These are phyloP conservation scores for Ogataea philodendri DNA, from an alignment of 805 yeast species.

Conservation along the genomic window DNA sequence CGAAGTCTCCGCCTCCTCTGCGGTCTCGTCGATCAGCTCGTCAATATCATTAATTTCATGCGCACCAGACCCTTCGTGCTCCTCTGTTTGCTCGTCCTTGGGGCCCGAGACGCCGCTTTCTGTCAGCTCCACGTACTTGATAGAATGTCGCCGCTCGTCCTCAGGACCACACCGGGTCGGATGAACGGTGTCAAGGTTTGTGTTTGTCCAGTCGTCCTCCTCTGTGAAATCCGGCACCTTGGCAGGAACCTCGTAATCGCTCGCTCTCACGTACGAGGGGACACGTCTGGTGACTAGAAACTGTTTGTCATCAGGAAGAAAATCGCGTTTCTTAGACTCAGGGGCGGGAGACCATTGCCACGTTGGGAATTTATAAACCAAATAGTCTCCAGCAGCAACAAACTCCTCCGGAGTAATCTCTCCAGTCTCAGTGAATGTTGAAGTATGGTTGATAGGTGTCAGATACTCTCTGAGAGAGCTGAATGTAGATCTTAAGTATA, in stretches of 20 bases:
- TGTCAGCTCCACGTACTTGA: conserved; percentile 24
- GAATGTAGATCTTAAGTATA: conserved; percentile 63
- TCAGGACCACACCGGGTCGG: conserved; percentile 22
- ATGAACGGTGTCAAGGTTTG: conserved; percentile 23
- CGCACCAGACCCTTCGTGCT: conserved; percentile 17
- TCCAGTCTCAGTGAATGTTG: conserved; percentile 83
- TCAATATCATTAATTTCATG: conserved; percentile 45
- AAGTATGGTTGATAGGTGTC: conserved; percentile 85
- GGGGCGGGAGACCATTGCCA: conserved; percentile 87
- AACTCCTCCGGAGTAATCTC: conserved; percentile 96
- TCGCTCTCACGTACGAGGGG: conserved; percentile 77
- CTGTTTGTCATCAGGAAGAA: conserved; percentile 85
- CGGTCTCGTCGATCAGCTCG: conserved; percentile 36
- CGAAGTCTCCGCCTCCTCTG: conserved; percentile 25
- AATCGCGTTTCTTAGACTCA: conserved; percentile 53
- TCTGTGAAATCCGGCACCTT: conserved; percentile 11
- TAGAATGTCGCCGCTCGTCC: conserved; percentile 30
- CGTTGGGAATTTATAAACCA: conserved; percentile 89
- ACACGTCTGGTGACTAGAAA: conserved; percentile 85
- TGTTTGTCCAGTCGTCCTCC: conserved; percentile 56
- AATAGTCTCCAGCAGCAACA: conserved; percentile 89
- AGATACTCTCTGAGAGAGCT: conserved; percentile 87
- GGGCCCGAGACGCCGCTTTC: conserved; percentile 18
- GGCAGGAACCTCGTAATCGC: conserved; percentile 46
- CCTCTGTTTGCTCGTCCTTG: conserved; percentile 9